Percentiles rank a stretch among this genome's conserved stretches.
These are phyloP conservation scores for Spathaspora sp. DNA, from an alignment of 1,139 yeast species.

Conservation along the genomic window DNA sequence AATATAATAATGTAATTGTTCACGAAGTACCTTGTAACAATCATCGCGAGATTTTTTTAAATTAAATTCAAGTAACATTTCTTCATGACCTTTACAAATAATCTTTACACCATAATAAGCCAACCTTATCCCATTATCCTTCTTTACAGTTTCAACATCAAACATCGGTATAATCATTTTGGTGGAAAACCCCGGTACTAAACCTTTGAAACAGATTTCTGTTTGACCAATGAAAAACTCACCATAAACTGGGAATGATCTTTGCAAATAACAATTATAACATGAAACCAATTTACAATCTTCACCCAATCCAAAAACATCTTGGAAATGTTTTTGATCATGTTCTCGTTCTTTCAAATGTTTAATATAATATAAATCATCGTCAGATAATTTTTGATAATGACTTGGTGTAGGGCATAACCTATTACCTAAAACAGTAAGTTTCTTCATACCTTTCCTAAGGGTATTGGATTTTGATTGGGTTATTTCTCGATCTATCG, in stretches of 20 bases:
- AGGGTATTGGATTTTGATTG: conserved; percentile 12
- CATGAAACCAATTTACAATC: conserved; percentile 59
- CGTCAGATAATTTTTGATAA: conserved; percentile 42
- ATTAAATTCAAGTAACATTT: conserved; percentile 73
- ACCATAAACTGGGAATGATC: conserved; percentile 79
- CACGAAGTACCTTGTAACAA: conserved; percentile 55
- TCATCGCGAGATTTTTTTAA: conserved; percentile 69
- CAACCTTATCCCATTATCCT: conserved; percentile 53
- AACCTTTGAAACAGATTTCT: conserved; percentile 73
- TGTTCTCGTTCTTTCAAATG: conserved; percentile 41
- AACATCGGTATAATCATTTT: conserved; percentile 79
- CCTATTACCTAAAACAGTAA: conserved; percentile 48
- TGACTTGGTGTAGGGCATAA: conserved; percentile 68
- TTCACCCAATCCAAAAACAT: conserved; percentile 63
- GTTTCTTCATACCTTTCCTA: conserved; percentile 30
- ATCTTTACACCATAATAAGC: conserved; percentile 66
- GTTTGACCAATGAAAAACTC: conserved; percentile 70
- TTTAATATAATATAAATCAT: conserved; percentile 45
- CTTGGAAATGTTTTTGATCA: conserved; percentile 55
- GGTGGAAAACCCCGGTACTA: conserved; percentile 75
- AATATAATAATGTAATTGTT: conserved; percentile 21
- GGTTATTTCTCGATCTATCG: neutral
- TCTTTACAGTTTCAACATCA: conserved; percentile 56
- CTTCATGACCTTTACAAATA: conserved; percentile 72
- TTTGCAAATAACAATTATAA: conserved; percentile 69